phyloP scores from a whole-genome alignment of 305 asterid genomes.

The Striga hermonthica region DNA sequence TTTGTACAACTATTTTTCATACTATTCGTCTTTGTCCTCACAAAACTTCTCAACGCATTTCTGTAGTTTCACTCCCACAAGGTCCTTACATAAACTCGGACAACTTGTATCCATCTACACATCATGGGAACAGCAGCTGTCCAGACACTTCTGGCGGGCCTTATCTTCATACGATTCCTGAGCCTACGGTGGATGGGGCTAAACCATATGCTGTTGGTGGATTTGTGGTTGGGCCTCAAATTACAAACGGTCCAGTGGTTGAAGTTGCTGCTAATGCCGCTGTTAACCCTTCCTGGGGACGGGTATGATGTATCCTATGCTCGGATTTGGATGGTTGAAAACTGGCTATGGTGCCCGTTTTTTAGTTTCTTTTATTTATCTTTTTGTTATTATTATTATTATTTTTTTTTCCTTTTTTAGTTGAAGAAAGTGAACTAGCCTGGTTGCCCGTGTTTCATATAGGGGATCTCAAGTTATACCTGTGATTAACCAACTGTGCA shows the following conservation, averaged over 20 bases:
- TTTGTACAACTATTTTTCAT: background rate
- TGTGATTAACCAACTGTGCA: background rate
- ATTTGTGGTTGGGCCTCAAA: conserved; percentile 32
- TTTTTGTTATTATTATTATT: too few species aligned
- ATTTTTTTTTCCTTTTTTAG: too few species aligned
- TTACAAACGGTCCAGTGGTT: conserved; percentile 12
- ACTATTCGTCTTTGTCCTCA: conserved; percentile 21
- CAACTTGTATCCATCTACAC: conserved; percentile 36
- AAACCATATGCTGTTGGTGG: conserved; percentile 40
- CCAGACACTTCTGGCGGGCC: conserved; percentile 38
- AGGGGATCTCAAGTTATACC: background rate
- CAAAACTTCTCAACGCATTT: background rate
- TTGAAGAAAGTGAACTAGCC: too few species aligned
- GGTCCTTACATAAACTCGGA: conserved; percentile 37
- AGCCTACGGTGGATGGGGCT: conserved; percentile 32
- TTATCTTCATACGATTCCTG: conserved; percentile 33
- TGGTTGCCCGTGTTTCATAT: background rate
- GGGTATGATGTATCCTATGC: conserved; percentile 42
- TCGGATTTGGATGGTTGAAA: conserved; percentile 30
- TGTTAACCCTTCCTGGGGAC: conserved; percentile 36
- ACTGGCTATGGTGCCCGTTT: too few species aligned
- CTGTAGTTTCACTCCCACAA: conserved; percentile 40
- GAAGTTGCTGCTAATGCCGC: conserved; percentile 17
- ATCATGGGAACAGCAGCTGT: conserved; percentile 39
- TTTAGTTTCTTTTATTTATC: too few species aligned